Evolutionary conservation across 768 basidiomycete species (phyloP).

Genomic region (Saitozyma sp.): DNA sequence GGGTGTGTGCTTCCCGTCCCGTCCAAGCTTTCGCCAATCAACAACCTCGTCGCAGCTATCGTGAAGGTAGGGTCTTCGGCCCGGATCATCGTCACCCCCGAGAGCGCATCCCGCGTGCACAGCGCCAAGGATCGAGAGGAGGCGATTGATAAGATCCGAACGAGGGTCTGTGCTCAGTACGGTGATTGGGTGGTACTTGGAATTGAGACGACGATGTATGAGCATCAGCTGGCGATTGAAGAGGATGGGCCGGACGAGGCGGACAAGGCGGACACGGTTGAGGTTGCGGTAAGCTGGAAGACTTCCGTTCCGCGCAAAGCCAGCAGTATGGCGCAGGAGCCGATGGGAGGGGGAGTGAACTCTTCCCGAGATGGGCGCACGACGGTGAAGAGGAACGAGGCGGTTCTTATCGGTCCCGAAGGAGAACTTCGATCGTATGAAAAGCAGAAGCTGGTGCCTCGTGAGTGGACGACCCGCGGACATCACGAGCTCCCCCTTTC

Average conservation of each 20-base stretch:
- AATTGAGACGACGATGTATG: constrained; percentile 5
- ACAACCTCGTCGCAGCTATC: too few species aligned
- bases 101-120: constrained; percentile 2
- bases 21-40: too few species aligned
- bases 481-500: neutral
- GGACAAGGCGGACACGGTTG: neutral
- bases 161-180: constrained; percentile 12
- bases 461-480: constrained; percentile 6
- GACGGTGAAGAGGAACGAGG: constrained; percentile 16
- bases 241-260: neutral
- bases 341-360: too few species aligned
- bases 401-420: constrained; percentile 15
- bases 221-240: neutral
- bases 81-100: constrained; percentile 18
- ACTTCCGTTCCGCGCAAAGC: too few species aligned
- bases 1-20: too few species aligned
- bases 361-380: neutral
- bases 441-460: constrained; percentile 14
- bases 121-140: constrained; percentile 2
- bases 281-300: neutral
- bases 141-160: constrained; percentile 9
- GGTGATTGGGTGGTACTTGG: constrained; percentile 19
- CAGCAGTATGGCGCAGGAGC: too few species aligned
- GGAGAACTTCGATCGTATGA: constrained; percentile 14
- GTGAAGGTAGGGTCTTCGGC: constrained; percentile 7